Percentiles rank a stretch among this genome's conserved stretches.
Conservation (phyloP, 2,329 filamentous ascomycete species). For the Penicillium sp. region DNA sequence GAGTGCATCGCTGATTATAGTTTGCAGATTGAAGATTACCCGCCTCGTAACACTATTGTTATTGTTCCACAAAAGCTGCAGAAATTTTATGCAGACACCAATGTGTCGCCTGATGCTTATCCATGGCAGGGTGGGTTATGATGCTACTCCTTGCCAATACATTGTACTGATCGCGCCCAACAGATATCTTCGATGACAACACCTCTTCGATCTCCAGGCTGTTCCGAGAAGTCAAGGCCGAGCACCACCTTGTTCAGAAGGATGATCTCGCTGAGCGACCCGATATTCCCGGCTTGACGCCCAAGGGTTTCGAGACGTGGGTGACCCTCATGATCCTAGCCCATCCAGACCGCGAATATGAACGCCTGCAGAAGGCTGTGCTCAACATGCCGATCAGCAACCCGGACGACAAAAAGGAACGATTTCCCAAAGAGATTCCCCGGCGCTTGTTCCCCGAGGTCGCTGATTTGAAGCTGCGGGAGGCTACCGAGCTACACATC, state of each 20-base stretch:
- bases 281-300: conserved; percentile 64
- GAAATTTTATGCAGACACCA: conserved; percentile 68
- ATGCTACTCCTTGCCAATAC: not conserved
- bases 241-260: conserved; percentile 65
- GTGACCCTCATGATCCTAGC: conserved; percentile 71
- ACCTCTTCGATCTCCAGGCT: conserved; percentile 58
- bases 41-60: conserved; percentile 67
- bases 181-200: conserved; percentile 57
- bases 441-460: conserved; percentile 67
- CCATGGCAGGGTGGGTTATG: conserved; percentile 62
- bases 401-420: conserved; percentile 64
- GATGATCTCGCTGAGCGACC: conserved; percentile 53
- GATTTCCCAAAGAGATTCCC: conserved; percentile 76
- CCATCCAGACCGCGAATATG: conserved; percentile 72
- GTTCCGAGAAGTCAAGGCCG: conserved; percentile 54
- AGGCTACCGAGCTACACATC: conserved; percentile 62
- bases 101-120: conserved; percentile 64
- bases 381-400: conserved; percentile 69
- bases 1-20: conserved; percentile 12
- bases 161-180: not conserved
- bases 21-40: conserved; percentile 66
- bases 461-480: conserved; percentile 58
- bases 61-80: conserved; percentile 74
- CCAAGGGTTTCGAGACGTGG: conserved; percentile 69
- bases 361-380: conserved; percentile 67